Evolutionary conservation across 495 filamentous ascomycete species (phyloP).

Genomic region (Aspergillus conjunctus): DNA sequence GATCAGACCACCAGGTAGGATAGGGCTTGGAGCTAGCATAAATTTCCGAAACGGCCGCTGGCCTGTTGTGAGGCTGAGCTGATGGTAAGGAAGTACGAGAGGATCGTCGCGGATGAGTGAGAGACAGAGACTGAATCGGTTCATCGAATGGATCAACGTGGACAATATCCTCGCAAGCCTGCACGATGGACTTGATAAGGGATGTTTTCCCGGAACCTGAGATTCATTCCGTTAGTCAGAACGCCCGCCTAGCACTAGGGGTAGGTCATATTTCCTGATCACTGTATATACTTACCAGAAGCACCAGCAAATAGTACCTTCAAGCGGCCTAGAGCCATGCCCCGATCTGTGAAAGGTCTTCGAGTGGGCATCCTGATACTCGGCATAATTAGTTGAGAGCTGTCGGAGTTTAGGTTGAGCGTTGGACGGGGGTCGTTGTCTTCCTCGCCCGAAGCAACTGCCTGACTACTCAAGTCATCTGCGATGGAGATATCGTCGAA

Average conservation of each 20-base stretch:
- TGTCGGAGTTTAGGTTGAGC: constrained; percentile 38
- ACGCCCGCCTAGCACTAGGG: background rate
- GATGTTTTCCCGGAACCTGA: constrained; percentile 82
- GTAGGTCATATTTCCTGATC: background rate
- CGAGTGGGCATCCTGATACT: constrained; percentile 93
- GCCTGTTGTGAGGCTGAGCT: constrained; percentile 34
- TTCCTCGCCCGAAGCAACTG: constrained; percentile 51
- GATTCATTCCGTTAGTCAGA: background rate
- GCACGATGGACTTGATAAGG: constrained; percentile 89
- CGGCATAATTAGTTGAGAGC: constrained; percentile 94
- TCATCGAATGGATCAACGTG: constrained; percentile 77
- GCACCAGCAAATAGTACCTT: constrained; percentile 88
- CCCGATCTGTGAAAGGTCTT: constrained; percentile 85
- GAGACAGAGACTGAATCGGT: constrained; percentile 38
- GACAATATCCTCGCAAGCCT: constrained; percentile 93
- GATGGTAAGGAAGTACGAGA: constrained; percentile 36
- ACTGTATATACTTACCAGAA: constrained; percentile 58
- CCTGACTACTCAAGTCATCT: constrained; percentile 53
- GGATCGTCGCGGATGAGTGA: constrained; percentile 29
- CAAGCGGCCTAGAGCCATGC: constrained; percentile 79
- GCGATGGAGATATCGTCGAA: constrained; percentile 54
- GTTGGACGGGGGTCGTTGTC: constrained; percentile 36
- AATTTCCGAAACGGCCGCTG: constrained; percentile 67
- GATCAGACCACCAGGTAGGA: constrained; percentile 92
- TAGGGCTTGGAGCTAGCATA: constrained; percentile 93